phyloP scores from a whole-genome alignment of 306 rosid genomes.

The Rosa lucieae region DNA sequence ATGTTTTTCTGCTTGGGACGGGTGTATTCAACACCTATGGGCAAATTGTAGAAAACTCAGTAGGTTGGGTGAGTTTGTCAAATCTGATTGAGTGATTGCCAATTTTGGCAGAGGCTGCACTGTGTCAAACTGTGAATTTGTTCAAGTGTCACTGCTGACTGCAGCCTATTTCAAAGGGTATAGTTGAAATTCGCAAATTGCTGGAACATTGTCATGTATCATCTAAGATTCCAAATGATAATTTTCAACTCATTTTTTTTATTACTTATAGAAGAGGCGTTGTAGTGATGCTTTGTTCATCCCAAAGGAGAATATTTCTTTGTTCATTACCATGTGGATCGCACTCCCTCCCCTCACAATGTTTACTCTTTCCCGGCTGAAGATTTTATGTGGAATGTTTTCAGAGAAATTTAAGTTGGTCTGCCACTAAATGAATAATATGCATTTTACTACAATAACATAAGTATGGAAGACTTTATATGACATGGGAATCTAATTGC shows the following conservation, averaged over 20 bases:
- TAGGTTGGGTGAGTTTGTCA: background rate
- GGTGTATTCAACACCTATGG: background rate
- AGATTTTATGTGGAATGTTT: background rate
- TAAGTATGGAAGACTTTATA: background rate
- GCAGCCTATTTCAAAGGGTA: background rate
- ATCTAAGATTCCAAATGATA: background rate
- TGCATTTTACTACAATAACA: background rate
- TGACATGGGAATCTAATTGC: background rate
- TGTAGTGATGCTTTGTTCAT: background rate
- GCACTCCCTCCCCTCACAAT: background rate
- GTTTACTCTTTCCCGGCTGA: background rate
- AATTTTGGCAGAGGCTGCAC: background rate
- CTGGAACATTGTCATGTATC: background rate
- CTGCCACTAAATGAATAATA: background rate
- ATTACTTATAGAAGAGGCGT: background rate
- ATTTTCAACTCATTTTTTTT: background rate
- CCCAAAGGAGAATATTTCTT: background rate
- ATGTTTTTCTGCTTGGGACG: background rate
- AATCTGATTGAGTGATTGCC: background rate
- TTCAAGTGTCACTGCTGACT: background rate
- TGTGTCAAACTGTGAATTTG: background rate
- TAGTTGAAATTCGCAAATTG: background rate
- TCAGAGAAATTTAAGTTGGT: slow-evolving; percentile 5
- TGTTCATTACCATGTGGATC: background rate
- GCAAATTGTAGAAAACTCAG: background rate